phyloP scores from a whole-genome alignment of 371 early-diverging fungal genomes.

The Nematocida minor region DNA sequence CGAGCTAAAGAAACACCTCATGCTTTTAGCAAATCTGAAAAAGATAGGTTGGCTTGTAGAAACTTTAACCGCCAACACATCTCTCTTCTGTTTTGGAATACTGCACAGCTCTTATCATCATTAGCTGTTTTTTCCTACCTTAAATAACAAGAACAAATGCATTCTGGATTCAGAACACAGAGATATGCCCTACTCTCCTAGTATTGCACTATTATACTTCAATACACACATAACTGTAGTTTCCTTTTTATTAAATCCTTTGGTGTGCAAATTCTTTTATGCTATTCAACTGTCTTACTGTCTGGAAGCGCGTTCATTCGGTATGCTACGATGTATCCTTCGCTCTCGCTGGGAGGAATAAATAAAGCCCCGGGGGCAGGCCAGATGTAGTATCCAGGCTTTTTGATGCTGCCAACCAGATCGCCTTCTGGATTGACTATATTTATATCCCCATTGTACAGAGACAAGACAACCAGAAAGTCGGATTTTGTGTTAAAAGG shows the following conservation, averaged over 20 bases:
- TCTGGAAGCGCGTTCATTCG: too few relatives aligned
- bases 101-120: too few relatives aligned
- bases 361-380: background rate
- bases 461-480: constrained; percentile 16
- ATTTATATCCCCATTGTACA: background rate
- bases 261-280: background rate
- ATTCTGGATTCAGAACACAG: too few relatives aligned
- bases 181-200: too few relatives aligned
- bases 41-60: too few relatives aligned
- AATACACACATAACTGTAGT: too few relatives aligned
- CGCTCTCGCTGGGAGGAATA: background rate
- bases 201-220: too few relatives aligned
- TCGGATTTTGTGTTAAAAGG: constrained; percentile 11
- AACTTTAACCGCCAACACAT: too few relatives aligned
- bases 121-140: too few relatives aligned
- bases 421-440: background rate
- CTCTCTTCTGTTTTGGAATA: too few relatives aligned
- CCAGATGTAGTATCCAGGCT: background rate
- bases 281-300: too few relatives aligned
- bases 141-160: too few relatives aligned
- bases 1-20: background rate
- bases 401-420: background rate
- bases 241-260: background rate
- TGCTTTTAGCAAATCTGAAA: background rate
- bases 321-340: constrained; percentile 42